Percentiles rank a stretch among this genome's conserved stretches.
Conservation (phyloP, 441 rosid genomes). For the Eruca vesicaria region DNA sequence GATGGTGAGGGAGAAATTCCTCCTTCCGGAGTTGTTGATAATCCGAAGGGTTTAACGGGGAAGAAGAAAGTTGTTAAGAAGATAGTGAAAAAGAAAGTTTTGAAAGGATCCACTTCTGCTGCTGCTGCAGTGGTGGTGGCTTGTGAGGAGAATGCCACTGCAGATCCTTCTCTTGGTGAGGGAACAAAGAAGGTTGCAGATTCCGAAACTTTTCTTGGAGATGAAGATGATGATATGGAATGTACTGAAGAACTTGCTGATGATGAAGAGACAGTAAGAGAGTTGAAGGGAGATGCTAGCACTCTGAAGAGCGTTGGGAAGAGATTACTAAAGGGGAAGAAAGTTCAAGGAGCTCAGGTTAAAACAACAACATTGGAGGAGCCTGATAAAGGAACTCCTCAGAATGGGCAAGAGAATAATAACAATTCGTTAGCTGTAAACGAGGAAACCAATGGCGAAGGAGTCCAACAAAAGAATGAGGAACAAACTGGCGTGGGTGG, state of each 20-base stretch:
- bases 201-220: slow-evolving; percentile 6
- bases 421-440: slow-evolving; percentile 11
- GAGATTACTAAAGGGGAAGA: slow-evolving; percentile 9
- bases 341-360: not conserved
- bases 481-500: slow-evolving; percentile 8
- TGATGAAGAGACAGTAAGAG: not conserved
- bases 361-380: slow-evolving; percentile 6
- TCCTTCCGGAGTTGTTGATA: slow-evolving; percentile 4
- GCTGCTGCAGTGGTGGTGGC: slow-evolving; percentile 11
- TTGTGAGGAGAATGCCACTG: slow-evolving; percentile 16
- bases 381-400: slow-evolving; percentile 18
- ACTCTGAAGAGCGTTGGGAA: not conserved
- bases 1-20: slow-evolving; percentile 10
- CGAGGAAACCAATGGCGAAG: slow-evolving; percentile 30
- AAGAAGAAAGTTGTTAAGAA: slow-evolving; percentile 21
- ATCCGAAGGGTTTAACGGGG: not conserved
- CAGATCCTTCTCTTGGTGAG: slow-evolving; percentile 16
- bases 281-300: not conserved
- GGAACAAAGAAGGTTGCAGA: slow-evolving; percentile 23
- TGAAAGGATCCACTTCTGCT: not conserved
- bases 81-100: not conserved
- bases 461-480: slow-evolving; percentile 15
- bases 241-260: not conserved
- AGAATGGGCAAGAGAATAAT: slow-evolving; percentile 11
- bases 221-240: slow-evolving; percentile 10